Evolutionary conservation across 208 protist genomes (phyloP).

Genomic region (Trichomonas vaginalis): DNA sequence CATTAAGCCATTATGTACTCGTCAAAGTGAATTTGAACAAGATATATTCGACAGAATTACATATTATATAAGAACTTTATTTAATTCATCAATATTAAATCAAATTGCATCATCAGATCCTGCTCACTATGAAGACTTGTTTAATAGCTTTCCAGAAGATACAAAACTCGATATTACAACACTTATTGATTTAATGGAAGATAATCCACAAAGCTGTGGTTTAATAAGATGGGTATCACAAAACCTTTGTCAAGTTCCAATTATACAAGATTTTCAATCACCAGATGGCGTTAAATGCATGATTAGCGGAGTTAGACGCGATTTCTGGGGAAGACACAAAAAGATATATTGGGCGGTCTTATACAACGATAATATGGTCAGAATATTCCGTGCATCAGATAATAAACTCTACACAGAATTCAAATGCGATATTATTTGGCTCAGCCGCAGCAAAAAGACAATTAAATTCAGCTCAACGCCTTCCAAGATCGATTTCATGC

Average conservation of each 20-base stretch:
- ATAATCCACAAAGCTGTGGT: background rate
- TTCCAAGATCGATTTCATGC: background rate
- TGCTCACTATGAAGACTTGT: background rate
- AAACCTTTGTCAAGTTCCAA: background rate
- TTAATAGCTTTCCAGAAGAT: background rate
- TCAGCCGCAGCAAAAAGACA: background rate
- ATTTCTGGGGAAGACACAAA: background rate
- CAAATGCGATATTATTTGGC: background rate
- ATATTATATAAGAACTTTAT: background rate
- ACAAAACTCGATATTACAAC: background rate
- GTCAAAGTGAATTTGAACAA: background rate
- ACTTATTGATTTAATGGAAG: background rate
- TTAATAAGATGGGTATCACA: background rate
- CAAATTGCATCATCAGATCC: background rate
- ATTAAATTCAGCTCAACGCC: background rate
- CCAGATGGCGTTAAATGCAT: background rate
- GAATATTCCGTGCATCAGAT: background rate
- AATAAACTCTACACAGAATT: background rate
- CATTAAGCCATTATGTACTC: no score
- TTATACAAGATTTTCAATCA: background rate
- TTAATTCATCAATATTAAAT: background rate
- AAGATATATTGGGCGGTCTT: background rate
- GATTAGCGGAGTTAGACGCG: background rate
- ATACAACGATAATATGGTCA: background rate
- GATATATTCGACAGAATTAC: background rate